Conservation (phyloP, 2,329 filamentous ascomycete species). For the Colletotrichum trifolii region DNA sequence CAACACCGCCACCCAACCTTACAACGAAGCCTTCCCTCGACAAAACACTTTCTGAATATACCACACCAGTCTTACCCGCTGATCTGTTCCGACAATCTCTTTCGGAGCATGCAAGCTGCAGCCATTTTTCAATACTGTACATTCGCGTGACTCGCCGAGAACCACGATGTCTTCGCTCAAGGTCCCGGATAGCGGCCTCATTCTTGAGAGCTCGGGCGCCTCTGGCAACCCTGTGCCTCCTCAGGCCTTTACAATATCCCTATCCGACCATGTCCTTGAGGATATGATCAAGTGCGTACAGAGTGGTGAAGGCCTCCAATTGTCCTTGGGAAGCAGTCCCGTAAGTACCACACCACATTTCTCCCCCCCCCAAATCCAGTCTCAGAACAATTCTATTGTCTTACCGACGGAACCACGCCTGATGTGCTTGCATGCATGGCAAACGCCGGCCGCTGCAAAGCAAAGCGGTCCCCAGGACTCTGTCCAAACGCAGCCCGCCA, state of each 20-base stretch:
- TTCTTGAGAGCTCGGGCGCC: slow-evolving; percentile 63
- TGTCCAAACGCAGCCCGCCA: not conserved
- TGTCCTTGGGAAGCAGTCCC: slow-evolving; percentile 67
- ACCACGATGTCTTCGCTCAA: slow-evolving; percentile 63
- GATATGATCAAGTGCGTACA: slow-evolving; percentile 71
- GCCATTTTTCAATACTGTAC: slow-evolving; percentile 7
- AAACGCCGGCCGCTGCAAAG: slow-evolving; percentile 16
- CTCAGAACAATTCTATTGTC: slow-evolving; percentile 25
- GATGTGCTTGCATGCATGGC: slow-evolving; percentile 18
- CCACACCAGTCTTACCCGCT: not conserved
- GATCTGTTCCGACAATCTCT: not conserved
- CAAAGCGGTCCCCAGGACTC: not conserved
- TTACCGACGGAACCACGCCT: slow-evolving; percentile 5
- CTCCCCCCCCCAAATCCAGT: not conserved
- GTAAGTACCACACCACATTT: slow-evolving; percentile 57
- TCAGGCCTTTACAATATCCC: slow-evolving; percentile 68
- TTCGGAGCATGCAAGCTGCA: slow-evolving; percentile 33
- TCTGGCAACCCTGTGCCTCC: slow-evolving; percentile 54
- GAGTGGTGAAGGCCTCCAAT: slow-evolving; percentile 65
- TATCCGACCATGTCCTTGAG: slow-evolving; percentile 68
- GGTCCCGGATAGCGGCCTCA: slow-evolving; percentile 68
- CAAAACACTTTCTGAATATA: not conserved
- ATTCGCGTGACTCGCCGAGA: slow-evolving; percentile 29
- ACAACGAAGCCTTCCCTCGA: slow-evolving; percentile 5
- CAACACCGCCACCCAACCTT: slow-evolving; percentile 8